A percentile compares a stretch with the other conserved stretches of the same genome.
Evolutionary conservation across 805 yeast species (phyloP).

Genomic region (Kodamaea kakaduensis): DNA sequence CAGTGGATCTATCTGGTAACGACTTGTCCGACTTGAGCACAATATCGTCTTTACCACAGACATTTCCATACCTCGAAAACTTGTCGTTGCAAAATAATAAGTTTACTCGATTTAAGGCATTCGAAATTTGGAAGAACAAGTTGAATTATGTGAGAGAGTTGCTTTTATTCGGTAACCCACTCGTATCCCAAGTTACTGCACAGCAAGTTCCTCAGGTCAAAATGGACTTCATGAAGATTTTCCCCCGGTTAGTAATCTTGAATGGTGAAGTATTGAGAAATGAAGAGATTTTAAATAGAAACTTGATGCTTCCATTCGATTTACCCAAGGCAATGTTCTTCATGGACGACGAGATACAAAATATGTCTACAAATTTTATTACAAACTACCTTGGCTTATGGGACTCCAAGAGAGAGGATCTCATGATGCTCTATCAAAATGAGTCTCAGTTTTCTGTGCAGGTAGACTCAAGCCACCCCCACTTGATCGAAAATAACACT

Average conservation of each 20-base stretch:
- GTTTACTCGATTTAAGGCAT: conserved; percentile 50
- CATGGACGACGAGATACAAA: conserved; percentile 69
- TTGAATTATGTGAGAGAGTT: conserved; percentile 71
- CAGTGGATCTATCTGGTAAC: conserved; percentile 63
- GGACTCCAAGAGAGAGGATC: conserved; percentile 73
- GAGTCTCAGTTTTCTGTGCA: conserved; percentile 83
- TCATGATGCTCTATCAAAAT: conserved; percentile 70
- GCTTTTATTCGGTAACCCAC: conserved; percentile 74
- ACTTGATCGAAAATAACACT: conserved; percentile 18
- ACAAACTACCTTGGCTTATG: conserved; percentile 72
- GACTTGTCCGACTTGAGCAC: conserved; percentile 55
- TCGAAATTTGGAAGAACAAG: conserved; percentile 77
- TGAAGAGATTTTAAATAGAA: conserved; percentile 51
- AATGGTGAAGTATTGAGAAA: conserved; percentile 79
- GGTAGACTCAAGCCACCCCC: conserved; percentile 69
- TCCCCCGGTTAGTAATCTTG: conserved; percentile 76
- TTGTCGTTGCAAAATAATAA: conserved; percentile 77
- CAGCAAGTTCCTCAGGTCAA: conserved; percentile 41
- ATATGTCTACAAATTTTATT: conserved; percentile 71
- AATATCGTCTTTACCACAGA: conserved; percentile 61
- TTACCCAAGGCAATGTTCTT: conserved; percentile 68
- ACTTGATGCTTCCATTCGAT: conserved; percentile 53
- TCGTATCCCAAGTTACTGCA: conserved; percentile 33
- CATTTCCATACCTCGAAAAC: conserved; percentile 74
- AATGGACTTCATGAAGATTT: conserved; percentile 59